A percentile compares a stretch with the other conserved stretches of the same genome.
These are phyloP conservation scores for Lasiosphaeris hirsuta DNA, from an alignment of 495 filamentous ascomycete genomes.

Conservation along the genomic window DNA sequence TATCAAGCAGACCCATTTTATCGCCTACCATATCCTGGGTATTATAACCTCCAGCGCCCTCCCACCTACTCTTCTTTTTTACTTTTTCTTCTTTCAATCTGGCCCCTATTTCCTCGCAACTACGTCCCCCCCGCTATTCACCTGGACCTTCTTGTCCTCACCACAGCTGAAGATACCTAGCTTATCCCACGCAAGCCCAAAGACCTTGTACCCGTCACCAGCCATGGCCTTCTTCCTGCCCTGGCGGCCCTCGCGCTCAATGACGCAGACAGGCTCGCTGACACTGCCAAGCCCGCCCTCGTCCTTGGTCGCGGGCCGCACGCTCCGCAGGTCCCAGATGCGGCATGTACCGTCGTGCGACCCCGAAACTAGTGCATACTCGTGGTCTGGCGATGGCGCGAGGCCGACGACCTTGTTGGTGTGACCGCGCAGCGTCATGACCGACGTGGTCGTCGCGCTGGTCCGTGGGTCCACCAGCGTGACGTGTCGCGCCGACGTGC, in stretches of 20 bases:
- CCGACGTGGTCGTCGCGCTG: slow-evolving; percentile 65
- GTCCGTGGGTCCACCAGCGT: slow-evolving; percentile 85
- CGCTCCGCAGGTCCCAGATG: slow-evolving; percentile 85
- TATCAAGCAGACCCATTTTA: not conserved
- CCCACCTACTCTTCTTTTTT: not conserved
- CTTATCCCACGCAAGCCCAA: slow-evolving; percentile 82
- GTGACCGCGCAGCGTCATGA: slow-evolving; percentile 88
- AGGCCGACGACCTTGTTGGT: slow-evolving; percentile 75
- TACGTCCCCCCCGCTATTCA: slow-evolving; percentile 63
- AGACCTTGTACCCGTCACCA: slow-evolving; percentile 85
- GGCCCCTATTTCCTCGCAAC: slow-evolving; percentile 12
- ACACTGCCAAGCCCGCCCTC: slow-evolving; percentile 56
- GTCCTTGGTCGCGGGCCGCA: slow-evolving; percentile 59
- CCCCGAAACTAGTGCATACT: slow-evolving; percentile 76
- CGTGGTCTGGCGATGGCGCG: slow-evolving; percentile 65
- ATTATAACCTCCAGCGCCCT: slow-evolving; percentile 10
- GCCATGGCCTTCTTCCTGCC: slow-evolving; percentile 51
- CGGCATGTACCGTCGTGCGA: slow-evolving; percentile 86
- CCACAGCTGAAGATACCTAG: slow-evolving; percentile 88
- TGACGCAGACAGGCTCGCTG: slow-evolving; percentile 75
- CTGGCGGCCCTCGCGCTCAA: slow-evolving; percentile 74
- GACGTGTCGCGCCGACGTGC: slow-evolving; percentile 81
- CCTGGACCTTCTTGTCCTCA: slow-evolving; percentile 89
- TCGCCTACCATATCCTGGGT: slow-evolving; percentile 11
- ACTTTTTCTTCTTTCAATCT: not conserved